Conservation (phyloP, 208 protist species). For the Leishmania tropica region DNA sequence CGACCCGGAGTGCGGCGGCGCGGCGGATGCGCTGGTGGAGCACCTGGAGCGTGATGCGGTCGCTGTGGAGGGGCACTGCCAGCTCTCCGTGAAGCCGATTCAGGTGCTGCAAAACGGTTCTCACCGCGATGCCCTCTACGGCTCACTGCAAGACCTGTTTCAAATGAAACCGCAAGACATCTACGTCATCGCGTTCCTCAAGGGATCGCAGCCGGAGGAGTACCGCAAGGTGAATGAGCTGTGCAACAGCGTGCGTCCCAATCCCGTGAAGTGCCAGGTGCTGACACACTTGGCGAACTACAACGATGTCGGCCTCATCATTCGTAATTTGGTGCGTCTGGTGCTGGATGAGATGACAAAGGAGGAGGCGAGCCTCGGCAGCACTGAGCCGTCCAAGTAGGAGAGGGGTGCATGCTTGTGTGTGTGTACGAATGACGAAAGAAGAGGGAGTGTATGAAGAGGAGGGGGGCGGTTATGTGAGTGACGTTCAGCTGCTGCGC, state of each 20-base stretch:
- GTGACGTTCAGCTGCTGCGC: not conserved
- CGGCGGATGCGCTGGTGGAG: conserved; percentile 79
- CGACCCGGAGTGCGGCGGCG: conserved; percentile 87
- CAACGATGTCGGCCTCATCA: conserved; percentile 82
- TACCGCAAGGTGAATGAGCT: conserved; percentile 78
- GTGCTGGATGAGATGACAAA: conserved; percentile 72
- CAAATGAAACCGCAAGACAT: conserved; percentile 78
- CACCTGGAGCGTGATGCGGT: conserved; percentile 75
- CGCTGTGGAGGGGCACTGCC: conserved; percentile 46
- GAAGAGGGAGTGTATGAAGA: too few species aligned
- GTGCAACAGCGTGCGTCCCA: conserved; percentile 70
- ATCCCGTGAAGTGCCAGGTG: conserved; percentile 63
- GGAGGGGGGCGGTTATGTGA: not conserved
- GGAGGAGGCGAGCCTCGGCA: conserved; percentile 10
- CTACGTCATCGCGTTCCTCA: conserved; percentile 82
- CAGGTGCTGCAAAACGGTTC: conserved; percentile 60
- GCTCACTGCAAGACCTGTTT: conserved; percentile 71
- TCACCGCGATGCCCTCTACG: conserved; percentile 77
- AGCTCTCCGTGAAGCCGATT: conserved; percentile 69
- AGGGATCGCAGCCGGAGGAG: conserved; percentile 79
- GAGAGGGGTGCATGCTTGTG: not conserved
- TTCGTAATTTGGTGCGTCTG: conserved; percentile 81
- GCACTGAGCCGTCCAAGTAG: conserved; percentile 4
- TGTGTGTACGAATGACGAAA: not conserved
- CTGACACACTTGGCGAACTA: conserved; percentile 87